These are phyloP conservation scores for Solanum phureja DNA, from an alignment of 257 asterid species.

Conservation along the genomic window DNA sequence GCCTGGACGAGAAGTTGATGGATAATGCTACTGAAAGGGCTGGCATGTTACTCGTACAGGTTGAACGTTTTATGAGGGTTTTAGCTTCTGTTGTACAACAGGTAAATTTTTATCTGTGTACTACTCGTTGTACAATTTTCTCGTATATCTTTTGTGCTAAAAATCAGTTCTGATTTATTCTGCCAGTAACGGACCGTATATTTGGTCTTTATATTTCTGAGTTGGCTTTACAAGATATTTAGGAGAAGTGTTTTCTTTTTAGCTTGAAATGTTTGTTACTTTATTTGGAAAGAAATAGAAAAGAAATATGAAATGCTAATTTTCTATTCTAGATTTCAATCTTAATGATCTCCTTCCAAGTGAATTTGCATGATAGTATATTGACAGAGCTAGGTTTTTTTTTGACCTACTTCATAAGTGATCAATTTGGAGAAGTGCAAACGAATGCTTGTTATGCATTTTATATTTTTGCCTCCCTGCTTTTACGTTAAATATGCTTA, in stretches of 20 bases:
- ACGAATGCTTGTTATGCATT: not conserved
- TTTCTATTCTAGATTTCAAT: not conserved
- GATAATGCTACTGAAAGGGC: constrained; percentile 80
- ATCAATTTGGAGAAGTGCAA: not conserved
- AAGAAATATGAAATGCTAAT: not conserved
- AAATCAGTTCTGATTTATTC: not conserved
- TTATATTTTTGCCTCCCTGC: not conserved
- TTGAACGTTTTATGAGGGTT: constrained; percentile 66
- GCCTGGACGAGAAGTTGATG: constrained; percentile 75
- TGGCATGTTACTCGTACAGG: constrained; percentile 80
- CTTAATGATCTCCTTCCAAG: not conserved
- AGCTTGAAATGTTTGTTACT: not conserved
- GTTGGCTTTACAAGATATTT: not conserved
- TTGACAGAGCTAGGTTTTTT: not conserved
- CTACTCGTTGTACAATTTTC: not conserved
- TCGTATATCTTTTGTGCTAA: not conserved
- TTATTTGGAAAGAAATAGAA: not conserved
- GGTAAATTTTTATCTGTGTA: constrained; percentile 30
- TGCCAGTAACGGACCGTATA: not conserved
- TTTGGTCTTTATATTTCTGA: not conserved
- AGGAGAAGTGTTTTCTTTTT: not conserved
- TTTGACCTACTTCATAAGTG: not conserved
- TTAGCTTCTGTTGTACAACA: constrained; percentile 85
- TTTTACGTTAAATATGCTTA: not conserved
- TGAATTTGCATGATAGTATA: not conserved